Percentiles rank a stretch among this genome's conserved stretches.
Conservation (phyloP, 371 early-diverging fungal genomes). For the Conidiobolus incongruus region DNA sequence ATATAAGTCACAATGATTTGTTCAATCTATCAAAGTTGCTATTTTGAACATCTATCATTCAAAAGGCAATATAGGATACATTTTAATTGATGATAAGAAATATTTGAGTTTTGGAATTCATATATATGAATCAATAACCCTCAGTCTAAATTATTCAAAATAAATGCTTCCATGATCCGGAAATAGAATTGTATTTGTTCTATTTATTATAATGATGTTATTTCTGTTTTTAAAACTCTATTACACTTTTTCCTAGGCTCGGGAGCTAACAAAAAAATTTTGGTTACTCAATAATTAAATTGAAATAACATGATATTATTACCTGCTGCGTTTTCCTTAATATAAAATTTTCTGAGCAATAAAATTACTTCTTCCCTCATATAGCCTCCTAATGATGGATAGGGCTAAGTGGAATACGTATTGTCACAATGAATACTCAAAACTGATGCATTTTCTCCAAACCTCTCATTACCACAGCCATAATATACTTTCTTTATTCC, state of each 20-base stretch:
- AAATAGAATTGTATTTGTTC: neutral
- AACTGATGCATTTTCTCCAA: conserved; percentile 88
- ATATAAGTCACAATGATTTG: too few species aligned
- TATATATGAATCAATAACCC: too few species aligned
- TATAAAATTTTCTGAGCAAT: conserved; percentile 68
- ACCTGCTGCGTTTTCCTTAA: conserved; percentile 74
- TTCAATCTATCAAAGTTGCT: too few species aligned
- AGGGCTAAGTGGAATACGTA: conserved; percentile 12
- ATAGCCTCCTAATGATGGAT: conserved; percentile 42
- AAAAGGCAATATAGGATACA: too few species aligned
- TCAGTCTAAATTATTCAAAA: too few species aligned
- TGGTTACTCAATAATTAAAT: neutral
- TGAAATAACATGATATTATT: conserved; percentile 4
- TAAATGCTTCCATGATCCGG: neutral
- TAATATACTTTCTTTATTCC: conserved; percentile 44
- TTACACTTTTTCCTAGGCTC: conserved; percentile 60
- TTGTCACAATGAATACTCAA: conserved; percentile 26
- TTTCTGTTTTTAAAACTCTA: conserved; percentile 31
- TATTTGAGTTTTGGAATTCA: neutral
- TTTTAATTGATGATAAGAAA: too few species aligned
- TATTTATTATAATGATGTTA: neutral
- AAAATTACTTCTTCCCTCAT: conserved; percentile 63
- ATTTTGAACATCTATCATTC: too few species aligned
- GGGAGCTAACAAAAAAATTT: conserved; percentile 29
- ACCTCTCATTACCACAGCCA: conserved; percentile 87